phyloP scores from a whole-genome alignment of 1,284 basidiomycete genomes.

The Puccinia hordei region DNA sequence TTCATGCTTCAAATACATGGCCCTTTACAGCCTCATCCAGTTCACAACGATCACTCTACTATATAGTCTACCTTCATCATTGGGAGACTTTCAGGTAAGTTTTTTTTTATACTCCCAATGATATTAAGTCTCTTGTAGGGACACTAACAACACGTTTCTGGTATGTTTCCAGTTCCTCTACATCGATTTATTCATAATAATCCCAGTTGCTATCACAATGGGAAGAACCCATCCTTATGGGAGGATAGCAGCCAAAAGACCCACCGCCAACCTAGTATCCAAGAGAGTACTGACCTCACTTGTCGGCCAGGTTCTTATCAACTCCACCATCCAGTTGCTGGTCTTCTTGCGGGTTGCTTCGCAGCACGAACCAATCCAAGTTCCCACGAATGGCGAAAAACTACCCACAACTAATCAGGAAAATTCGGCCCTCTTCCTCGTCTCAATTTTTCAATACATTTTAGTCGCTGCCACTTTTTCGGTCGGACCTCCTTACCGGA shows the following conservation, averaged over 20 bases:
- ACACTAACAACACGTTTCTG: constrained; percentile 23
- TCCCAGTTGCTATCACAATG: constrained; percentile 94
- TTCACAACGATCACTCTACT: constrained; percentile 77
- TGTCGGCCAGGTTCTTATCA: constrained; percentile 87
- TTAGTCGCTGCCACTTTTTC: constrained; percentile 94
- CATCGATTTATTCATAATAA: constrained; percentile 96
- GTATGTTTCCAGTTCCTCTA: constrained; percentile 79
- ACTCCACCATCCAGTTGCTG: constrained; percentile 79
- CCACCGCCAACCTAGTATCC: constrained; percentile 93
- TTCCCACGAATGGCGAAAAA: constrained; percentile 68
- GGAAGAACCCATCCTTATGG: constrained; percentile 88
- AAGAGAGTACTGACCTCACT: constrained; percentile 93
- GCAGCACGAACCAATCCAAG: constrained; percentile 70
- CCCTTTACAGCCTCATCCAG: constrained; percentile 64
- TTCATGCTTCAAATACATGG: constrained; percentile 99
- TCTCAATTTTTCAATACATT: constrained; percentile 98
- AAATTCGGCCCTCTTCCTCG: constrained; percentile 86
- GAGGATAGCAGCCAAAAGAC: constrained; percentile 81
- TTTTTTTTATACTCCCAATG: background rate
- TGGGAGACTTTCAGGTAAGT: constrained; percentile 90
- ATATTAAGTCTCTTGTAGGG: background rate
- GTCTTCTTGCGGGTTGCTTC: constrained; percentile 83
- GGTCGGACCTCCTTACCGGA: constrained; percentile 93
- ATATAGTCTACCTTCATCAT: constrained; percentile 92
- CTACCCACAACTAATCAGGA: constrained; percentile 89